Percentiles rank a stretch among this genome's conserved stretches.
These are phyloP conservation scores for Glycine latifolia DNA, from an alignment of 306 rosid species.

Conservation along the genomic window DNA sequence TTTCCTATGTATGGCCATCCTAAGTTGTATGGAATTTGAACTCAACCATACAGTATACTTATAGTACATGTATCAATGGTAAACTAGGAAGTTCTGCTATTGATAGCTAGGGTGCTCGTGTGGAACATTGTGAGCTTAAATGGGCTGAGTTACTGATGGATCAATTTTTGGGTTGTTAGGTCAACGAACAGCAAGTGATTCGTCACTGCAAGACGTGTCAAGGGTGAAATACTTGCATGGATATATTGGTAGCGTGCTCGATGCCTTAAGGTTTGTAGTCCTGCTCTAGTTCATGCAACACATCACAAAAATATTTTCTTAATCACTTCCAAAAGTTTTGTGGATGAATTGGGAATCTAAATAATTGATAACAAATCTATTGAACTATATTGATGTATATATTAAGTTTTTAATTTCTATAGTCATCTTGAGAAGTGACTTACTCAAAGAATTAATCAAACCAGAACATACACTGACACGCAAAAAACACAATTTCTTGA, in stretches of 20 bases:
- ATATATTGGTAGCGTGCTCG: slow-evolving; percentile 53
- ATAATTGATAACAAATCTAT: not conserved
- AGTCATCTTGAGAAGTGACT: not conserved
- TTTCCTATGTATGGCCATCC: not conserved
- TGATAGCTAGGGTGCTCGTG: not conserved
- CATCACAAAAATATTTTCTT: not conserved
- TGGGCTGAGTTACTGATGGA: not conserved
- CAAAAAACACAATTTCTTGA: not conserved
- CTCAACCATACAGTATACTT: no score
- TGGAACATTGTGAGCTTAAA: not conserved
- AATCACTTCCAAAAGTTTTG: not conserved
- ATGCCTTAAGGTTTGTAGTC: slow-evolving; percentile 52
- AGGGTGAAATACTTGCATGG: slow-evolving; percentile 55
- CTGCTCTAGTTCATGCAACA: not conserved
- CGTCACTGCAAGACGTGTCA: slow-evolving; percentile 53
- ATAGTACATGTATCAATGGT: not conserved
- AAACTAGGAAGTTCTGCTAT: not conserved
- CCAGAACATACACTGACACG: not conserved
- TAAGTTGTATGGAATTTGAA: not conserved
- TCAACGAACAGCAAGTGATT: slow-evolving; percentile 52
- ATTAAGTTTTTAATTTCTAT: not conserved
- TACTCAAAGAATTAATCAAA: not conserved
- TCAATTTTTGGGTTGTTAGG: slow-evolving; percentile 44
- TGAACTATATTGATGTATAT: not conserved
- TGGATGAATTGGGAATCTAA: not conserved